phyloP scores from a whole-genome alignment of 23 red algal genomes.

The Rhodosorus marinus region DNA sequence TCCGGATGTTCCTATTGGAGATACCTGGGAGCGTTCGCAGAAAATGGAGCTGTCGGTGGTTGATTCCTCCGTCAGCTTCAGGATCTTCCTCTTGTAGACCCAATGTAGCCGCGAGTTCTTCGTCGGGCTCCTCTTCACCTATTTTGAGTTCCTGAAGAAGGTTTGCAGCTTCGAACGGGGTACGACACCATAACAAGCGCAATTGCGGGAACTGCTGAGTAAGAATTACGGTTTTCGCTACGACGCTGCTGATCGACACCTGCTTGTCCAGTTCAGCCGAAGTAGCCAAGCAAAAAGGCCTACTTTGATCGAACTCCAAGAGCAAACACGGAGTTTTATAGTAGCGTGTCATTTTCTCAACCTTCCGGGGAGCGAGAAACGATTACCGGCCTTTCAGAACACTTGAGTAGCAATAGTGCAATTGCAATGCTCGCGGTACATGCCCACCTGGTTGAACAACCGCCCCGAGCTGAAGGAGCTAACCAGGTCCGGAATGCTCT shows the following conservation, averaged over 20 bases:
- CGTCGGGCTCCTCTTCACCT: slow-evolving; percentile 51
- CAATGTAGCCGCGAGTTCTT: slow-evolving; percentile 9
- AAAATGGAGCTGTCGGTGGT: background rate
- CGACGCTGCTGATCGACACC: background rate
- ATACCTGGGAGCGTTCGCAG: background rate
- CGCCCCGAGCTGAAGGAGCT: slow-evolving; percentile 64
- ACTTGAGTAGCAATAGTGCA: too few species aligned
- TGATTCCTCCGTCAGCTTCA: background rate
- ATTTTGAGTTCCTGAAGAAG: slow-evolving; percentile 45
- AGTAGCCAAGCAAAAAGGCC: too few species aligned
- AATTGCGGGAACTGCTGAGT: slow-evolving; percentile 62
- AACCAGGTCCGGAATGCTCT: slow-evolving; percentile 56
- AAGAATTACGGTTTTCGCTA: slow-evolving; percentile 16
- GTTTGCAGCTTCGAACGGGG: slow-evolving; percentile 35
- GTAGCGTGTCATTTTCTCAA: slow-evolving; percentile 47
- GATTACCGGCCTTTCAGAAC: too few species aligned
- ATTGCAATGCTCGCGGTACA: too few species aligned
- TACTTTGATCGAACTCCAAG: slow-evolving; percentile 60
- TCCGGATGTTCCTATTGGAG: too few species aligned
- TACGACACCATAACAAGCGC: slow-evolving; percentile 69
- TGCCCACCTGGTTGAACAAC: slow-evolving; percentile 70
- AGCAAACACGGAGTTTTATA: slow-evolving; percentile 64
- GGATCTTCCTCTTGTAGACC: slow-evolving; percentile 1
- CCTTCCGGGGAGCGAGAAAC: too few species aligned
- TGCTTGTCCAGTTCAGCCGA: background rate